Evolutionary conservation across 1,139 yeast species (phyloP).

Genomic region (Suhomyces panamericanus): DNA sequence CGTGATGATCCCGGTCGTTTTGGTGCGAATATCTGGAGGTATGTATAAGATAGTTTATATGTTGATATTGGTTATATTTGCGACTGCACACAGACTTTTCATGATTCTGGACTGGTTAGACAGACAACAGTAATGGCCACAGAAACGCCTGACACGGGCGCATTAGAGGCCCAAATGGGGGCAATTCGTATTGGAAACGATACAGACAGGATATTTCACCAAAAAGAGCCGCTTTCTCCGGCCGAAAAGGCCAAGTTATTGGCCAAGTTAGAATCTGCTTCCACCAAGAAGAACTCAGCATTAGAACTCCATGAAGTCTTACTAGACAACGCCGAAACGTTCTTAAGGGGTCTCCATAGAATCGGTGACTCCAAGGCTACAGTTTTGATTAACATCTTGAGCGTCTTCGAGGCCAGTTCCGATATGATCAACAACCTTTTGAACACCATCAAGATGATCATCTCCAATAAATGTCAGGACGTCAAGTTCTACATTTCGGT

Average conservation of each 20-base stretch:
- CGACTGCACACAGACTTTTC: neutral
- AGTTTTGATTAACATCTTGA: conserved; percentile 6
- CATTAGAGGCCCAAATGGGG: neutral
- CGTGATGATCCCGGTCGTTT: neutral
- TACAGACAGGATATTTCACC: neutral
- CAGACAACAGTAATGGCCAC: neutral
- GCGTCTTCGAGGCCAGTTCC: conserved; percentile 7
- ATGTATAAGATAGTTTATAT: neutral
- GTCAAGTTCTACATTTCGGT: conserved; percentile 18
- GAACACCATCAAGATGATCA: conserved; percentile 5
- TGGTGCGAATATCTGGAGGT: neutral
- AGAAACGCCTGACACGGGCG: neutral
- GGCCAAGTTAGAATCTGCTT: conserved; percentile 5
- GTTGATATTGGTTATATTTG: neutral
- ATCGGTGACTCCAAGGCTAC: conserved; percentile 19
- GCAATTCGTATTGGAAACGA: neutral
- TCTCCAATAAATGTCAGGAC: conserved; percentile 1
- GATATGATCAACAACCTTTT: conserved; percentile 9
- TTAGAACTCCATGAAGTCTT: conserved; percentile 20
- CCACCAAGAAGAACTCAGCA: conserved; percentile 17
- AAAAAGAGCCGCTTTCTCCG: neutral
- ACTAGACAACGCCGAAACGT: conserved; percentile 20
- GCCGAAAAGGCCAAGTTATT: neutral
- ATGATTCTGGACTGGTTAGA: neutral
- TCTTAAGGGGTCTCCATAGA: conserved; percentile 20